Base-by-base conservation (phyloP, 495 filamentous ascomycete genomes). In the Penicillium simplicissimum region DNA sequence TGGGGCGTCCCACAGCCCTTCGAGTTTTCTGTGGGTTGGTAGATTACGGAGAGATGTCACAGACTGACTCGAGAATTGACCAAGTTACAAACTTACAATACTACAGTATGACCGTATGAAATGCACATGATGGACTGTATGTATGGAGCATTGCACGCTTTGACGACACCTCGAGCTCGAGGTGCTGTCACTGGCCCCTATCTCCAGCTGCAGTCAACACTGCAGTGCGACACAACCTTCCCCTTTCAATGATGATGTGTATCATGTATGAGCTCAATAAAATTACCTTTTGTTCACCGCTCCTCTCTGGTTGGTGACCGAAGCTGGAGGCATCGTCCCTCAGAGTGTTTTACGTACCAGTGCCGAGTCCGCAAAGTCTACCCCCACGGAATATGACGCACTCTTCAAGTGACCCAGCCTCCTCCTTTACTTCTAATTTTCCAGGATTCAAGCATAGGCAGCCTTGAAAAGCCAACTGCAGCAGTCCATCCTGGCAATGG, bases 171-270 rank as follows among this genome's bases (percentile, higher is more conserved):
- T 52, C 9, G 15, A 40, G 34, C 10, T 14, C 21, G 19, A 25
- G 21, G 8, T 47, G 9, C 9, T 19, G 17, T 17, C 42, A 9
- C 37, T n/a, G 37, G 9, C 17, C 13, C 11, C 45, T 23, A 9
- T 36, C 51, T 19, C 51, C 14, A 36, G 17, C 38, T 45, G 52
- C 11, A 63, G 52, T 60, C 57, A 57, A 56, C 57, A 19, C 57
- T 60, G 62, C 62, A 57, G 62, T 56, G 60, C 60, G 40, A 62
- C 60, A 56, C 40, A 47, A 47, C 43, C 21, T 14, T 28, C 45
- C 31, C 45, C 31, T 15, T 43, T 28, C n/a, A 42, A 9, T 49
- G 28, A 19, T 53, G 11, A n/a, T n/a, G n/a, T n/a, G n/a, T n/a
- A n/a, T n/a, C n/a, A n/a, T 33, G 10, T 48, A 37, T 4, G 15